Evolutionary conservation across 805 yeast species (phyloP).

Genomic region (Nakazawaea ambrosiae): DNA sequence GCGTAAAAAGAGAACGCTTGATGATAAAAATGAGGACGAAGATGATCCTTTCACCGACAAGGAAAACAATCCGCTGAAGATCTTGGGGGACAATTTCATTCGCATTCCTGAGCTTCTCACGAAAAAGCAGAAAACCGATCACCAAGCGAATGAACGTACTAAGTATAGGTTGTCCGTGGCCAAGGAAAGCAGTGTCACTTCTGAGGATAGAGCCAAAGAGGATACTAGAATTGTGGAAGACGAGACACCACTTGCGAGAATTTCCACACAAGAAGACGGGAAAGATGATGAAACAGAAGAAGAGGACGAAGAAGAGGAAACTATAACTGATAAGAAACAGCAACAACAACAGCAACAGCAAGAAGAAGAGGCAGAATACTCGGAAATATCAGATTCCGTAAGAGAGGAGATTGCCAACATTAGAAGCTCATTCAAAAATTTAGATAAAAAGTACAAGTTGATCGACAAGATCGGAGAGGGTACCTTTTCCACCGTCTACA

Average conservation of each 20-base stretch:
- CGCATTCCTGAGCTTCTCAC: conserved; percentile 5
- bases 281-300: conserved; percentile 7
- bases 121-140: conserved; percentile 6
- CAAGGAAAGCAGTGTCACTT: not conserved
- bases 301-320: conserved; percentile 12
- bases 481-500: conserved; percentile 71
- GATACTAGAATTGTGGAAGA: not conserved
- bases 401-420: conserved; percentile 27
- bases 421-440: conserved; percentile 22
- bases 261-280: conserved; percentile 6
- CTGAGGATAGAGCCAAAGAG: not conserved
- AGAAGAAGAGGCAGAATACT: conserved; percentile 5
- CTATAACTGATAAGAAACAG: conserved; percentile 5
- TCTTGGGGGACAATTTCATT: conserved; percentile 5
- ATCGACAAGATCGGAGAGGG: conserved; percentile 67
- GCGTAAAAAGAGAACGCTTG: not conserved
- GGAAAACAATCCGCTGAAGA: not conserved
- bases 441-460: conserved; percentile 28
- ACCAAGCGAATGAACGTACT: not conserved
- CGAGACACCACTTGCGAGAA: conserved; percentile 4
- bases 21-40: not conserved
- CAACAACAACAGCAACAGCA: not conserved
- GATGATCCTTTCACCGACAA: conserved; percentile 13
- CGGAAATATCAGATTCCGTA: conserved; percentile 19
- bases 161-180: not conserved